Conservation (phyloP, 495 filamentous ascomycete genomes). For the Parmelia sp. region DNA sequence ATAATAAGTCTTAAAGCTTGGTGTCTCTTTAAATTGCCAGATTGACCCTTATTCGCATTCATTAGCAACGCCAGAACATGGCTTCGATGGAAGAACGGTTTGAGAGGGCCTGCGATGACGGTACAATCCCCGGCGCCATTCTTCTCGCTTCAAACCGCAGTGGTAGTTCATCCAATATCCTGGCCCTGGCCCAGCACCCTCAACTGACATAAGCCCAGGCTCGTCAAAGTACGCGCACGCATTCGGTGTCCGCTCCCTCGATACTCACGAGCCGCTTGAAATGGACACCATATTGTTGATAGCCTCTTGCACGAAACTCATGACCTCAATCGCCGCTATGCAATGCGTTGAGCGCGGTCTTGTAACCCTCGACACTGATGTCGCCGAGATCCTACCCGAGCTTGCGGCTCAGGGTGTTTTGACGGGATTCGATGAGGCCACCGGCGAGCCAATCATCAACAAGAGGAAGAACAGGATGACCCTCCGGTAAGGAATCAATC, state of each 20-base stretch:
- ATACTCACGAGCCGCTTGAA: not conserved
- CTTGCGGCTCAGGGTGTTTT: slow-evolving; percentile 37
- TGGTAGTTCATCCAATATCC: not conserved
- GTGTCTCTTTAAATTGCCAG: no score
- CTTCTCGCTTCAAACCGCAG: slow-evolving; percentile 5
- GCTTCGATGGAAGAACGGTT: not conserved
- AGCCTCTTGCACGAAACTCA: slow-evolving; percentile 32
- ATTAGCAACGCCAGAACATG: not conserved
- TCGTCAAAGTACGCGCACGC: slow-evolving; percentile 13
- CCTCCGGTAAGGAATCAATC: not conserved
- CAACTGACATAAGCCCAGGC: not conserved
- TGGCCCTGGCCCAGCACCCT: no score
- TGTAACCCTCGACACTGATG: slow-evolving; percentile 37
- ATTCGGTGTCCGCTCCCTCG: slow-evolving; percentile 15
- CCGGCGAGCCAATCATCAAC: slow-evolving; percentile 14
- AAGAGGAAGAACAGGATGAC: not conserved
- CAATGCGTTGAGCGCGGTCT: slow-evolving; percentile 46
- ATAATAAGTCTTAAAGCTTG: no score
- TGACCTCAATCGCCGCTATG: slow-evolving; percentile 41
- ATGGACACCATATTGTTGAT: slow-evolving; percentile 1
- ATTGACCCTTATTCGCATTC: no score
- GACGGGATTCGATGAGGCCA: slow-evolving; percentile 27
- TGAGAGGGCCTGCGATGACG: slow-evolving; percentile 6
- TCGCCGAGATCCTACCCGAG: slow-evolving; percentile 38
- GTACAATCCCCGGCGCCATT: slow-evolving; percentile 7